Percentiles rank a stretch among this genome's conserved stretches.
These are phyloP conservation scores for Sindora glabra DNA, from an alignment of 306 rosid genomes.

Conservation along the genomic window DNA sequence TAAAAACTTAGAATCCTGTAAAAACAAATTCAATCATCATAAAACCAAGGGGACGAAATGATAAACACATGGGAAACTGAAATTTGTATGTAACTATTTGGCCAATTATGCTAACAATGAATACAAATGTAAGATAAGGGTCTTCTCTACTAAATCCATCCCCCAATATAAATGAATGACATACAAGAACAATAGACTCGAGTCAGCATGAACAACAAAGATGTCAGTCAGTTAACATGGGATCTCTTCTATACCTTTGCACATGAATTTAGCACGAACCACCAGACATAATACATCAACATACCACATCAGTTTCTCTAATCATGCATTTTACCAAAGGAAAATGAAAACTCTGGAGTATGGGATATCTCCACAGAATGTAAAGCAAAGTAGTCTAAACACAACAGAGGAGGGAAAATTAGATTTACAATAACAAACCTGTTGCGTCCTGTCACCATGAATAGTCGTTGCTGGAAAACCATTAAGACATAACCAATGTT, in stretches of 20 bases:
- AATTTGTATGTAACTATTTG: neutral
- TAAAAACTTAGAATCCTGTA: neutral
- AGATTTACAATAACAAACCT: slow-evolving; percentile 42
- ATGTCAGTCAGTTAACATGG: neutral
- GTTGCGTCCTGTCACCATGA: slow-evolving; percentile 93
- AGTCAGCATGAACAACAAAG: no score
- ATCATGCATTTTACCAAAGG: neutral
- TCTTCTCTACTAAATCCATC: neutral
- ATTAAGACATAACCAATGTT: slow-evolving; percentile 69
- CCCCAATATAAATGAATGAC: neutral
- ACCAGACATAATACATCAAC: neutral
- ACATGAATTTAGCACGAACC: neutral
- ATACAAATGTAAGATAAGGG: neutral
- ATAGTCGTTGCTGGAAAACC: slow-evolving; percentile 98
- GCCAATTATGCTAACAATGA: neutral
- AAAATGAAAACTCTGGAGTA: neutral
- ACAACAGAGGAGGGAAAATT: neutral
- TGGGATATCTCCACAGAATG: neutral
- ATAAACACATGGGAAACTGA: neutral
- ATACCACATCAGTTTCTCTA: neutral
- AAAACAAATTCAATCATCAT: neutral
- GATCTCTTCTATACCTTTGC: neutral
- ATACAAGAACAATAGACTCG: neutral
- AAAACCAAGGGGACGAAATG: neutral
- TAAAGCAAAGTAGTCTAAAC: neutral